Percentiles rank a stretch among this genome's conserved stretches.
phyloP scores from a whole-genome alignment of 2,329 filamentous ascomycete genomes.

The Aurifilum marmelostoma region DNA sequence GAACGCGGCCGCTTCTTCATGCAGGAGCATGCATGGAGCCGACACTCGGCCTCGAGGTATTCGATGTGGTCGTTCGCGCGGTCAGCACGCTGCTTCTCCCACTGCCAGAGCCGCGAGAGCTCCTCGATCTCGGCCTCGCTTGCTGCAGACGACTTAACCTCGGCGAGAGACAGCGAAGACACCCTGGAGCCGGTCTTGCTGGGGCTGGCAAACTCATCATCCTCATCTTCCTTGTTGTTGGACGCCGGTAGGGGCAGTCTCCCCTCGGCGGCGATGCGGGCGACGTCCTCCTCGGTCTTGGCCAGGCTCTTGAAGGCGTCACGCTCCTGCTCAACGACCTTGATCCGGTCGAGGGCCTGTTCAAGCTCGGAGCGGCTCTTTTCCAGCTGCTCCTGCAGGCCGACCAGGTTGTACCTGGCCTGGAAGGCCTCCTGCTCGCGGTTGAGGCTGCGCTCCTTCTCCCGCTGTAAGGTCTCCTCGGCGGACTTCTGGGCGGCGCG shows the following conservation, averaged over 20 bases:
- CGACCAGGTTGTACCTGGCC: constrained; percentile 67
- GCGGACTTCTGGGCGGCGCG: constrained; percentile 57
- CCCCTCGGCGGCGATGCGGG: constrained; percentile 72
- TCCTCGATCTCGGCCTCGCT: constrained; percentile 64
- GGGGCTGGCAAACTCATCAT: constrained; percentile 64
- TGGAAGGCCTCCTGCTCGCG: constrained; percentile 72
- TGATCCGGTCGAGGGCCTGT: constrained; percentile 64
- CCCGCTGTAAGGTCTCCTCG: constrained; percentile 63
- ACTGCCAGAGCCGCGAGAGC: constrained; percentile 54
- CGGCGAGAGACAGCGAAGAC: constrained; percentile 49
- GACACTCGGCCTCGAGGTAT: constrained; percentile 76
- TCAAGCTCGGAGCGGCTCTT: constrained; percentile 46
- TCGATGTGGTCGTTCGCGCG: constrained; percentile 74
- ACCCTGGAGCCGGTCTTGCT: constrained; percentile 51
- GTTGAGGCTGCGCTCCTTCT: constrained; percentile 63
- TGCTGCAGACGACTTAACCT: constrained; percentile 58
- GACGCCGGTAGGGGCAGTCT: constrained; percentile 64
- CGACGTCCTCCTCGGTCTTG: constrained; percentile 70
- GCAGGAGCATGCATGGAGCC: constrained; percentile 68
- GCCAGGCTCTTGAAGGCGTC: constrained; percentile 73
- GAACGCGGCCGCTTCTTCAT: constrained; percentile 45
- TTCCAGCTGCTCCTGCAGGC: constrained; percentile 61
- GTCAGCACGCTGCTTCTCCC: constrained; percentile 65
- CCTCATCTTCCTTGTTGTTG: constrained; percentile 45
- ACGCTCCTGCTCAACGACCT: constrained; percentile 71